Evolutionary conservation across 805 yeast species (phyloP).

Genomic region (Yarrowia divulgata): DNA sequence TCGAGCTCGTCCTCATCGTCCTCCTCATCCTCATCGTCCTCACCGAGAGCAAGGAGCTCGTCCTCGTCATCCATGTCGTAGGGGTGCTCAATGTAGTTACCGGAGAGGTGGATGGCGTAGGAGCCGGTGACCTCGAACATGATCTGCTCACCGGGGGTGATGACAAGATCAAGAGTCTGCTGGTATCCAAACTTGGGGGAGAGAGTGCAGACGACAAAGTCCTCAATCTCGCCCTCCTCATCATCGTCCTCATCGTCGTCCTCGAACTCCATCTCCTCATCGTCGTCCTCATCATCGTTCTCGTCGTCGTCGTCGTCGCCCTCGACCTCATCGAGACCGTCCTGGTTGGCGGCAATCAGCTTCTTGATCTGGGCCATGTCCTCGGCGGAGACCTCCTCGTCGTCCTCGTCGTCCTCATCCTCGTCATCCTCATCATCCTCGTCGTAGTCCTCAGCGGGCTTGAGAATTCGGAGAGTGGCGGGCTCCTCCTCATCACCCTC

Average conservation of each 20-base stretch:
- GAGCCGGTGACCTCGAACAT: constrained; percentile 96
- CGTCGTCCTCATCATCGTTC: constrained; percentile 61
- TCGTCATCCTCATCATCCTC: constrained; percentile 43
- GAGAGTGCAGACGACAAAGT: constrained; percentile 85
- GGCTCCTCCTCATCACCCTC: constrained; percentile 72
- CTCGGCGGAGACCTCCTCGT: constrained; percentile 47
- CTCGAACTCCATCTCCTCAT: constrained; percentile 59
- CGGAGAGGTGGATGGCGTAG: constrained; percentile 87
- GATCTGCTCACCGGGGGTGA: constrained; percentile 92
- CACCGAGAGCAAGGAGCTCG: constrained; percentile 51
- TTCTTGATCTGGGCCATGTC: constrained; percentile 44
- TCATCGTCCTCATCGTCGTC: constrained; percentile 62
- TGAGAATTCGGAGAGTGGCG: constrained; percentile 86
- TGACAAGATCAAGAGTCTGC: constrained; percentile 88
- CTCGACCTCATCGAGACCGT: constrained; percentile 43
- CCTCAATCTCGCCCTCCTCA: constrained; percentile 78
- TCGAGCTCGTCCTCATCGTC: constrained; percentile 47
- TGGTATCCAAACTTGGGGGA: constrained; percentile 82
- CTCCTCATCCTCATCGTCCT: constrained; percentile 49
- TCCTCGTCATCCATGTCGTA: constrained; percentile 72
- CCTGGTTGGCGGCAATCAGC: constrained; percentile 45
- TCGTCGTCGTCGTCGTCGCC: constrained; percentile 56
- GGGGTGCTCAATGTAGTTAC: constrained; percentile 97
- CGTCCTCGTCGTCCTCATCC: constrained; percentile 46
- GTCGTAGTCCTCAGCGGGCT: constrained; percentile 58